phyloP scores from a whole-genome alignment of 495 filamentous ascomycete species.

The Podospora australis region DNA sequence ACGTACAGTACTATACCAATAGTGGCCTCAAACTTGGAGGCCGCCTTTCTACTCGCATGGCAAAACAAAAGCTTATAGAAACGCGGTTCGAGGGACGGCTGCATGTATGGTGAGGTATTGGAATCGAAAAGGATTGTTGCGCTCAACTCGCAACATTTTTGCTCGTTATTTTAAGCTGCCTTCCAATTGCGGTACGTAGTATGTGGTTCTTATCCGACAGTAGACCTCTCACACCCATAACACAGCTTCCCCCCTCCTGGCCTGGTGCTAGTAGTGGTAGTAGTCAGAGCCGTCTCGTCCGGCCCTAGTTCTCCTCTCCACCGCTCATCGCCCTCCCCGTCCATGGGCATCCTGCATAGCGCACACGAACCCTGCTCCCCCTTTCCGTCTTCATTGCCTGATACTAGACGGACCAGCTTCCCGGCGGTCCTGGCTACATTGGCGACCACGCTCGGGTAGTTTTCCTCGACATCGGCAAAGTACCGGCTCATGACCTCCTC shows the following conservation, averaged over 20 bases:
- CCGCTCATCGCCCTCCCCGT: conserved; percentile 39
- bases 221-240: conserved; percentile 49
- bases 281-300: no score
- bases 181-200: background rate
- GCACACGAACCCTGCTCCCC: conserved; percentile 27
- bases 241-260: conserved; percentile 30
- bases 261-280: no score
- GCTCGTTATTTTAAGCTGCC: background rate
- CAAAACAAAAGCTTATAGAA: no score
- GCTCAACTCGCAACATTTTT: no score
- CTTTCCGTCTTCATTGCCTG: background rate
- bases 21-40: no score
- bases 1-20: no score
- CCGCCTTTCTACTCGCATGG: no score
- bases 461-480: conserved; percentile 77
- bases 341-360: conserved; percentile 46
- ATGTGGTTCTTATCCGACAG: conserved; percentile 22
- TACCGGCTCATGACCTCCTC: conserved; percentile 86
- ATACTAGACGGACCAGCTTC: conserved; percentile 51
- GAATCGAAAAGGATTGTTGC: no score
- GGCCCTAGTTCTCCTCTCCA: conserved; percentile 47
- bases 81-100: no score
- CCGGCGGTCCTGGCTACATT: conserved; percentile 87
- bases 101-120: no score
- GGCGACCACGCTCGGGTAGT: conserved; percentile 85